Evolutionary conservation across 169 alveolate species (phyloP).

Genomic region (Plasmodium gallinaceum): DNA sequence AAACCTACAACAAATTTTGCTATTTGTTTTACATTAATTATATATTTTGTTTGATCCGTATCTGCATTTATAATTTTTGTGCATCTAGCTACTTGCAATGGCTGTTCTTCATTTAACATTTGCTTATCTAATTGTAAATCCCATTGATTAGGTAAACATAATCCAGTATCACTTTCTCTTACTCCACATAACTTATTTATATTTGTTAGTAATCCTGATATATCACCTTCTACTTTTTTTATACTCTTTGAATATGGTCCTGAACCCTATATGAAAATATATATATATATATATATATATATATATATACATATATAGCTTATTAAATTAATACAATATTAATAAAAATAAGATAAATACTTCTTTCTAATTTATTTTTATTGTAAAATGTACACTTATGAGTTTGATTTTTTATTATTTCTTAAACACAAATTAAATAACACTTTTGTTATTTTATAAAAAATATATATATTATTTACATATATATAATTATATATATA

Average conservation of each 20-base stretch:
- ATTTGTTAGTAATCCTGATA: slow-evolving; percentile 79
- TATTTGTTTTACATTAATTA: slow-evolving; percentile 96
- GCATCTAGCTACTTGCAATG: slow-evolving; percentile 98
- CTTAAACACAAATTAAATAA: too few species aligned
- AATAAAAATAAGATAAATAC: background rate
- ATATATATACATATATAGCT: background rate
- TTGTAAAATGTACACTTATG: background rate
- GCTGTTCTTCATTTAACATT: slow-evolving; percentile 96
- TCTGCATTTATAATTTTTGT: slow-evolving; percentile 97
- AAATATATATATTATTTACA: background rate
- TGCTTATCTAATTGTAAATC: slow-evolving; percentile 97
- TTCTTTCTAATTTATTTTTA: background rate
- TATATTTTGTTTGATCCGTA: slow-evolving; percentile 97
- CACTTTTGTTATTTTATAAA: too few species aligned
- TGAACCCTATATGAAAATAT: slow-evolving; percentile 78
- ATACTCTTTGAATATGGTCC: slow-evolving; percentile 86
- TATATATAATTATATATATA: background rate
- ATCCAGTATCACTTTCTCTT: slow-evolving; percentile 99
- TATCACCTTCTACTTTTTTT: slow-evolving; percentile 83
- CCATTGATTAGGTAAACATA: slow-evolving; percentile 99
- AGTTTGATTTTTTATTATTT: background rate
- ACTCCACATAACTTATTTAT: slow-evolving; percentile 90
- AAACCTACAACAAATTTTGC: slow-evolving; percentile 99
- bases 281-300: slow-evolving; percentile 2
- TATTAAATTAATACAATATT: background rate